These are phyloP conservation scores for Poronia punctata DNA, from an alignment of 495 filamentous ascomycete species.

Conservation along the genomic window DNA sequence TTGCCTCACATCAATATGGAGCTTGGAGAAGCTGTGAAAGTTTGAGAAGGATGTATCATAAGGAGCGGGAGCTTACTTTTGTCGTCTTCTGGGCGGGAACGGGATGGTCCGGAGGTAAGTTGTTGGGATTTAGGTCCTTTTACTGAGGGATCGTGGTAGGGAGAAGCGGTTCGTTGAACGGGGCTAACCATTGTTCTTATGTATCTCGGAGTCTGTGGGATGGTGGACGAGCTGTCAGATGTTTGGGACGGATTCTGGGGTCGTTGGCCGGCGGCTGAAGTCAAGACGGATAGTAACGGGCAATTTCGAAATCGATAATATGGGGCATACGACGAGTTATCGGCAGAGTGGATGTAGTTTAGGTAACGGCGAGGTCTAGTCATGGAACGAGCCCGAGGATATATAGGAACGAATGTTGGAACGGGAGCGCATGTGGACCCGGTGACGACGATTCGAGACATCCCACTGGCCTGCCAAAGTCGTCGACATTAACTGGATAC, in stretches of 20 bases:
- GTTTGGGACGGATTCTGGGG: slow-evolving; percentile 1
- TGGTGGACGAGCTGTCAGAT: slow-evolving; percentile 9
- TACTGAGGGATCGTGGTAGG: slow-evolving; percentile 40
- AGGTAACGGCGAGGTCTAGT: slow-evolving; percentile 23
- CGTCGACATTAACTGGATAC: slow-evolving; percentile 21
- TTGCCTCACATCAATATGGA: no score
- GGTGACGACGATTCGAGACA: slow-evolving; percentile 24
- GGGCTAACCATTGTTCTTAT: slow-evolving; percentile 47
- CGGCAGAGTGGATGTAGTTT: slow-evolving; percentile 18
- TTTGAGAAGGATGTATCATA: slow-evolving; percentile 36
- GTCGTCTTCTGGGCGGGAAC: slow-evolving; percentile 20
- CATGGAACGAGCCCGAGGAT: slow-evolving; percentile 29
- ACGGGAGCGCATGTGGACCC: slow-evolving; percentile 19
- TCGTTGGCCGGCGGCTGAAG: slow-evolving; percentile 13
- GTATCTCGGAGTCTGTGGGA: slow-evolving; percentile 16
- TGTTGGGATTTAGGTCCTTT: slow-evolving; percentile 42
- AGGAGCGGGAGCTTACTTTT: slow-evolving; percentile 31
- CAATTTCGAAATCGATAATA: slow-evolving; percentile 25
- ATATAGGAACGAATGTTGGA: slow-evolving; percentile 24
- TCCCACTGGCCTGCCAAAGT: slow-evolving; percentile 24
- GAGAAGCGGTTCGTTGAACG: slow-evolving; percentile 41
- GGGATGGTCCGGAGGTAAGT: slow-evolving; percentile 25
- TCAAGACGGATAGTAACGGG: slow-evolving; percentile 21
- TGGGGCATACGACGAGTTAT: slow-evolving; percentile 23
- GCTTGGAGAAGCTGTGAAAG: slow-evolving; percentile 38